These are phyloP conservation scores for Decorospora gaudefroyi DNA, from an alignment of 2,329 filamentous ascomycete genomes.

Conservation along the genomic window DNA sequence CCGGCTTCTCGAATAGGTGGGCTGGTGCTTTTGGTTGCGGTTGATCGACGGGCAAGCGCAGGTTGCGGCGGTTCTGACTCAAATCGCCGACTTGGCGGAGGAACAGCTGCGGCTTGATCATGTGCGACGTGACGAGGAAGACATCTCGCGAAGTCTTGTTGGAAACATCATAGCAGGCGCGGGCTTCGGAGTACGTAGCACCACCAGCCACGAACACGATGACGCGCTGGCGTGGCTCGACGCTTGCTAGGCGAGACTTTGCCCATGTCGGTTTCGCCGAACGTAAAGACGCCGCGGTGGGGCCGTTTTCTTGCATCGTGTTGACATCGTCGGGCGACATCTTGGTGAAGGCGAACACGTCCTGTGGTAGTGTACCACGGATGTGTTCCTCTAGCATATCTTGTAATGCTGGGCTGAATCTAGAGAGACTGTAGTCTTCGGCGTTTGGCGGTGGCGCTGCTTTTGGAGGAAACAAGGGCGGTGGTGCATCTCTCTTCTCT, in stretches of 20 bases:
- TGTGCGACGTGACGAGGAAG: slow-evolving; percentile 88
- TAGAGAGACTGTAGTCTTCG: slow-evolving; percentile 82
- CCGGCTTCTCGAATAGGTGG: slow-evolving; percentile 79
- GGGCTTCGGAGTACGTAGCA: slow-evolving; percentile 88
- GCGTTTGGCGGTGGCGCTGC: slow-evolving; percentile 56
- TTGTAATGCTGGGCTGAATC: slow-evolving; percentile 82
- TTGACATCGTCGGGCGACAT: slow-evolving; percentile 64
- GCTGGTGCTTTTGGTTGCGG: slow-evolving; percentile 81
- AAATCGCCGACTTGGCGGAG: slow-evolving; percentile 82
- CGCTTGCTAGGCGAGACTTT: slow-evolving; percentile 71
- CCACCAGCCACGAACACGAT: slow-evolving; percentile 96
- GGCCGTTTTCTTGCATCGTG: slow-evolving; percentile 57
- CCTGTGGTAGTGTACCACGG: slow-evolving; percentile 49
- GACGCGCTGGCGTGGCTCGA: slow-evolving; percentile 84
- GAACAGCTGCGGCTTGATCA: slow-evolving; percentile 84
- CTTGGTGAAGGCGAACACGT: slow-evolving; percentile 55
- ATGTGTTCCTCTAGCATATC: slow-evolving; percentile 75
- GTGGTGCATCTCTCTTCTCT: slow-evolving; percentile 68
- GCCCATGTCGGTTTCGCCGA: slow-evolving; percentile 96
- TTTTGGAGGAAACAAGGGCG: slow-evolving; percentile 74
- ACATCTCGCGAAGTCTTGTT: slow-evolving; percentile 75
- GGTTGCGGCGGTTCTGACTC: slow-evolving; percentile 70
- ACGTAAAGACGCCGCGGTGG: slow-evolving; percentile 69
- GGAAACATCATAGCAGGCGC: slow-evolving; percentile 86
- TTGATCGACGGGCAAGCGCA: slow-evolving; percentile 80